Conservation (phyloP, 108 stramenopile genomes). For the Aurantiochytrium sp. region DNA sequence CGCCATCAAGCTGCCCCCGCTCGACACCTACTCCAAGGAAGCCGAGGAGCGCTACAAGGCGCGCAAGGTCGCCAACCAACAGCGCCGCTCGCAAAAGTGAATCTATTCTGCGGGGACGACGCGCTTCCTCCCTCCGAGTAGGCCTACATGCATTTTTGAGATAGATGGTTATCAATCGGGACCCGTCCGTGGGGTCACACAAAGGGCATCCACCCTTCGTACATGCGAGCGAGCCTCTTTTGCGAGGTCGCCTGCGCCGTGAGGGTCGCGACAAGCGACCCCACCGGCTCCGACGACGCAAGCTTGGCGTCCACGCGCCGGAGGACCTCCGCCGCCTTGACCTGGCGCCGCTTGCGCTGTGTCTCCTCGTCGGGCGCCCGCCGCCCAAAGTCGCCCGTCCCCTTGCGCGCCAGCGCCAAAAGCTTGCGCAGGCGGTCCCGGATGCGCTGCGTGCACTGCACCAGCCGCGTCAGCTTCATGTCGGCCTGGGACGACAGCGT, state of each 20-base stretch:
- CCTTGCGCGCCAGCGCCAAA: not conserved
- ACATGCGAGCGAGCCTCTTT: not conserved
- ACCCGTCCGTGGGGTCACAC: not conserved
- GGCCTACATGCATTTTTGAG: no score
- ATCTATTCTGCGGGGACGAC: no score
- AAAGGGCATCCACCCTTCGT: constrained; percentile 25
- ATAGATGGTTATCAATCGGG: no score
- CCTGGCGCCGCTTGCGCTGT: not conserved
- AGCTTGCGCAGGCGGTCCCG: not conserved
- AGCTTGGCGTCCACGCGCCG: not conserved
- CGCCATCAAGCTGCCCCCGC: not conserved
- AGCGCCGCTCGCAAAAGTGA: not conserved
- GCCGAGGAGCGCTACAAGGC: not conserved
- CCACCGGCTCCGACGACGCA: not conserved
- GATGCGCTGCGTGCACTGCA: not conserved
- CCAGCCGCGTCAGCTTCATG: not conserved
- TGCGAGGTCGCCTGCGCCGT: not conserved
- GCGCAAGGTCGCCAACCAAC: not conserved
- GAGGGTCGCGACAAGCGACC: not conserved
- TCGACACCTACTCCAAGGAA: not conserved
- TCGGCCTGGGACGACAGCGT: not conserved
- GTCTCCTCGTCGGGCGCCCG: not conserved
- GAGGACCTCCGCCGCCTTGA: not conserved
- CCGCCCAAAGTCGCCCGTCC: not conserved
- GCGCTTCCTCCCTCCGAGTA: no score